Evolutionary conservation across 2,329 filamentous ascomycete genomes (phyloP), one percentile per base, ranked within the genome.

Genomic region (Elsinoe australis): DNA sequence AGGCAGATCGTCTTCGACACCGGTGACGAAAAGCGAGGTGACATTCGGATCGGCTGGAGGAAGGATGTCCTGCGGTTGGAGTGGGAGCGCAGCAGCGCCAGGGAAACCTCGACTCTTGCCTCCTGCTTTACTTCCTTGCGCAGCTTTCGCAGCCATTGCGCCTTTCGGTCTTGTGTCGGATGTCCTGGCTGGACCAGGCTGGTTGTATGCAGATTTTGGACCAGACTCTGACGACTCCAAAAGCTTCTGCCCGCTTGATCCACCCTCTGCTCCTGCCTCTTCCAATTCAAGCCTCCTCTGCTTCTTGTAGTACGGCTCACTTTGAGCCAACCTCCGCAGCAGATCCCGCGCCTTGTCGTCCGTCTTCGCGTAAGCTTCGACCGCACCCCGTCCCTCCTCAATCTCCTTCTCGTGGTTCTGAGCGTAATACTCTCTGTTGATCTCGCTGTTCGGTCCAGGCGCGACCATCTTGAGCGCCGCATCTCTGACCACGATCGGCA

Each of bases 401-500:
- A 98, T 88, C 52, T 94, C 87, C 60, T 83, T 85, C 70, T 96
- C 90, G 66, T 96, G 89, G 63, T 96, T 92, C 64, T 98, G 92
- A 10, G 92, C 92, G 66, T 94, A 98, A 68, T 92, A 98, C 68
- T 98, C 89, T 57, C 92, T 75, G 70, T 98, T 98, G 66, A 98
- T 87, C 49, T 86, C 84, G 64, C 87, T 94, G 54, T 87, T 79
- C 0, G 92, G 92, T 0, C 92, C 92, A 0, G 92, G 89, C 0
- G 90, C 89, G 33, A 96, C 86, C 85, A 98, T 95, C 72, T 96
- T 96, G 54, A 98, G 74, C 4, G 94, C 92, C 2, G 92, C 92
- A 72, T 98, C 92, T 62, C 92, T 82, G 51, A 98, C 86, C 10
- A 89, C 85, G 61, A 98, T 94, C 8, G 92, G 92, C 21, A 98